Percentiles rank a stretch among this genome's conserved stretches.
Conservation (phyloP, 2,329 filamentous ascomycete species). For the Fusarium penzigii region DNA sequence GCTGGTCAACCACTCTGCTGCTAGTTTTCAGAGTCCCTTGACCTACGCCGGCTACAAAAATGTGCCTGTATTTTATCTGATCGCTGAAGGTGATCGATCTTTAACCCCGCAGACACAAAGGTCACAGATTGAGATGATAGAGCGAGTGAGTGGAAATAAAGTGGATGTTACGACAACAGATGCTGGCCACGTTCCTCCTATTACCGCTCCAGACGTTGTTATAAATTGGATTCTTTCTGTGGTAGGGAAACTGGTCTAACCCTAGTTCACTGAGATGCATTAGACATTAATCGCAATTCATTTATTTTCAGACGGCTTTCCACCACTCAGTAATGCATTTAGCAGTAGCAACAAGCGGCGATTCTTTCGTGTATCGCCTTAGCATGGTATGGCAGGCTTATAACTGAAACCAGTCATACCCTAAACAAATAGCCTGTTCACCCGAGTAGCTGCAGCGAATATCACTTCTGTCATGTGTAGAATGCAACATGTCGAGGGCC, state of each 20-base stretch:
- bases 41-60: conserved; percentile 43
- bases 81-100: conserved; percentile 36
- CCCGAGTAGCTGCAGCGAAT: too few species aligned
- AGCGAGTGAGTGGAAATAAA: conserved; percentile 36
- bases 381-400: too few species aligned
- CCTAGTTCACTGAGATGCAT: too few species aligned
- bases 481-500: too few species aligned
- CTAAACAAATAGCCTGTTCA: too few species aligned
- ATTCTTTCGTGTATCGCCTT: too few species aligned
- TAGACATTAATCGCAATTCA: too few species aligned
- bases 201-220: conserved; percentile 28
- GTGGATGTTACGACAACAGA: conserved; percentile 40
- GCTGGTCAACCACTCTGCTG: conserved; percentile 32
- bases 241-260: not conserved
- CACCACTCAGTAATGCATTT: too few species aligned
- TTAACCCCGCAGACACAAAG: conserved; percentile 30
- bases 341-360: too few species aligned
- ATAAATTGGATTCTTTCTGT: conserved; percentile 12
- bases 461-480: too few species aligned
- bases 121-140: conserved; percentile 36
- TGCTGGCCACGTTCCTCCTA: conserved; percentile 35
- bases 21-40: conserved; percentile 35
- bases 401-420: too few species aligned
- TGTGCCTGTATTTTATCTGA: conserved; percentile 40
- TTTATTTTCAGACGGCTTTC: too few species aligned